Percentiles rank a stretch among this genome's conserved stretches.
These are phyloP conservation scores for Neurospora sp. DNA, from an alignment of 495 filamentous ascomycete species.

Conservation along the genomic window DNA sequence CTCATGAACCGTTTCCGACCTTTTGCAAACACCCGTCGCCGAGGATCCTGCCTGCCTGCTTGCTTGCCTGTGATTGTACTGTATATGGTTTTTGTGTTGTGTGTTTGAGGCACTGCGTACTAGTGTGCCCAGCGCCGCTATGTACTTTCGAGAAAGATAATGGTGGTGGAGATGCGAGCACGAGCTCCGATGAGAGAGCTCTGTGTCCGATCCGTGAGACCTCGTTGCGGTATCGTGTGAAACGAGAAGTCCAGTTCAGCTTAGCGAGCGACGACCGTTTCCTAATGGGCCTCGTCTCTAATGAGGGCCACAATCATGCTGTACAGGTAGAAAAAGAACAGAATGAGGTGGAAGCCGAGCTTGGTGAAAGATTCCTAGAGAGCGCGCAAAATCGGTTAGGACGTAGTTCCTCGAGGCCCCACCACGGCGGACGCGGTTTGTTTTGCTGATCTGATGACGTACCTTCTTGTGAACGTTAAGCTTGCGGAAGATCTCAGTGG, in stretches of 20 bases:
- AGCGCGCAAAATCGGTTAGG: neutral
- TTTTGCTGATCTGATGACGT: slow-evolving; percentile 9
- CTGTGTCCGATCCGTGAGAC: neutral
- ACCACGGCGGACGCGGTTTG: neutral
- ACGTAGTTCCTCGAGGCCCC: neutral
- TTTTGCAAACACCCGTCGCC: neutral
- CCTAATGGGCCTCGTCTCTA: slow-evolving; percentile 81
- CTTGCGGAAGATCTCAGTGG: slow-evolving; percentile 99
- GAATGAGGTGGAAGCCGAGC: slow-evolving; percentile 94
- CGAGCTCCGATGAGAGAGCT: neutral
- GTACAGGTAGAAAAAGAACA: slow-evolving; percentile 99
- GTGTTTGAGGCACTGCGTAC: neutral
- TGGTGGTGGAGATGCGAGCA: neutral
- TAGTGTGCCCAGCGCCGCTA: neutral
- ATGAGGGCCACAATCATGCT: slow-evolving; percentile 99
- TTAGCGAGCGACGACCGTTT: neutral
- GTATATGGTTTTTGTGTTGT: neutral
- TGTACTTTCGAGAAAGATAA: neutral
- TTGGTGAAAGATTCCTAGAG: slow-evolving; percentile 95
- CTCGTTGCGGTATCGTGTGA: neutral
- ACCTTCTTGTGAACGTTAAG: slow-evolving; percentile 99
- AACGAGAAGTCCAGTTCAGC: neutral
- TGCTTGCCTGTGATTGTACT: neutral
- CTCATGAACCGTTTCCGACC: neutral
- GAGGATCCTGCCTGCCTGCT: neutral